A percentile compares a stretch with the other conserved stretches of the same genome.
Conservation (phyloP, 1,284 basidiomycete genomes). For the Boletellus deceptivus region DNA sequence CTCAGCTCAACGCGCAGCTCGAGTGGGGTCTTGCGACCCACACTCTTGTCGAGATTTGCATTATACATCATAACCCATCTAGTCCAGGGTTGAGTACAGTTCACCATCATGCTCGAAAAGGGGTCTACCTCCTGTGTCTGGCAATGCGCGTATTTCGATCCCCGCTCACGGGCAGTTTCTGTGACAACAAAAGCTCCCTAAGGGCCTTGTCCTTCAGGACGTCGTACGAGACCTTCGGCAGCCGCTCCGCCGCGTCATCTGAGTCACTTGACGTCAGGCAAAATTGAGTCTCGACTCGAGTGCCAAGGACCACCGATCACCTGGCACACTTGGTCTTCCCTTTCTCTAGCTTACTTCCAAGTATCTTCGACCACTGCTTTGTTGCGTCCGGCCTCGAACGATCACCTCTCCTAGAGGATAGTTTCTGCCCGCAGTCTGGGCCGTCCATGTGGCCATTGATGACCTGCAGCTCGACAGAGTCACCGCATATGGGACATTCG, state of each 20-base stretch:
- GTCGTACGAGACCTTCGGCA: conserved; percentile 66
- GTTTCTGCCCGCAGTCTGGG: conserved; percentile 45
- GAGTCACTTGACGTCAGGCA: conserved; percentile 24
- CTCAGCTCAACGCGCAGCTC: conserved; percentile 54
- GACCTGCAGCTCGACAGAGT: conserved; percentile 38
- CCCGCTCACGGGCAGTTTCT: conserved; percentile 51
- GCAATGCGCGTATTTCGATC: conserved; percentile 50
- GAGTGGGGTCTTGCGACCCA: conserved; percentile 44
- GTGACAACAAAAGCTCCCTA: conserved; percentile 53
- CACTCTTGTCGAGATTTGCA: conserved; percentile 64
- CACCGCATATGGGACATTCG: conserved; percentile 57
- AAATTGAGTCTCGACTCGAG: conserved; percentile 12
- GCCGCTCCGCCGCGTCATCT: conserved; percentile 42
- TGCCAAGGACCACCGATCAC: conserved; percentile 11
- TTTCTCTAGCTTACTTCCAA: conserved; percentile 38
- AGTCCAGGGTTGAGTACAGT: not conserved
- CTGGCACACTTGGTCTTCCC: conserved; percentile 47
- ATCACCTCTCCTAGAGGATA: conserved; percentile 22
- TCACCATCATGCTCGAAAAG: not conserved
- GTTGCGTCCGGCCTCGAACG: conserved; percentile 29
- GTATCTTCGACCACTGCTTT: conserved; percentile 50
- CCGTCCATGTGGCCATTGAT: conserved; percentile 61
- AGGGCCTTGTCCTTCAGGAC: conserved; percentile 62
- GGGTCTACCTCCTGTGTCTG: conserved; percentile 57
- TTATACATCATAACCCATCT: conserved; percentile 72